Evolutionary conservation across 768 basidiomycete species (phyloP), one percentile per base, ranked within the genome.

Genomic region (Nidularia sp.): DNA sequence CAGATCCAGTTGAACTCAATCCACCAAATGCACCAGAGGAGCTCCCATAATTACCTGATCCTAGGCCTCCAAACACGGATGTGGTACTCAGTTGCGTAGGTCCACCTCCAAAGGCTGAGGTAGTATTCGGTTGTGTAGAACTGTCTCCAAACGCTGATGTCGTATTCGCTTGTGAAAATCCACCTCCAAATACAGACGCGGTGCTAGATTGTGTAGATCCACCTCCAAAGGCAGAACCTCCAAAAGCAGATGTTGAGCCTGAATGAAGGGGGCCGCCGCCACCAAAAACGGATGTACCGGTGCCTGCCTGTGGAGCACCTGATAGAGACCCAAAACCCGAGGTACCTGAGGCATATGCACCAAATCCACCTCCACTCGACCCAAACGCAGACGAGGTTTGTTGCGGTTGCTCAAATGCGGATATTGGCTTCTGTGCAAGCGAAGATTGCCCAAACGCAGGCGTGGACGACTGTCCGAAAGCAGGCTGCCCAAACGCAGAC

Each of bases 141-240:
- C 48, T 55, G 2, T 47, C 52, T 25, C 63, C 59, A 57, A 68
- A 69, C n/a, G 65, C 56, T 6, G 64, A 56, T 8, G 64, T 57
- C 3, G 63, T 49, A 43, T 68, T 56, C 22, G 66, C 41, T 31
- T 51, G 50, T 39, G 59, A 54, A 3, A 56, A 13, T 49, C 66
- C 68, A 29, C 25, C 25, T 3, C 66, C 63, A 53, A 72, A 71
- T 3, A 57, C 47, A 25, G 67, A 39, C 18, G 39, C 10, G 39
- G 10, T 41, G 15, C 39, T 18, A 18, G 39, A 41, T 29, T 29
- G 25, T 29, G 25, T 29, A 29, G 25, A 29, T 29, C 25, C 25
- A 29, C 25, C 39, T 12, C 39, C 39, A 41, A 15, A 41, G 39
- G 59, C 45, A n/a, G 53, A 7, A 9, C 53, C 34, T 6, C 57